Evolutionary conservation across 345 rosid species (phyloP).

Genomic region (Anacardium occidentale): DNA sequence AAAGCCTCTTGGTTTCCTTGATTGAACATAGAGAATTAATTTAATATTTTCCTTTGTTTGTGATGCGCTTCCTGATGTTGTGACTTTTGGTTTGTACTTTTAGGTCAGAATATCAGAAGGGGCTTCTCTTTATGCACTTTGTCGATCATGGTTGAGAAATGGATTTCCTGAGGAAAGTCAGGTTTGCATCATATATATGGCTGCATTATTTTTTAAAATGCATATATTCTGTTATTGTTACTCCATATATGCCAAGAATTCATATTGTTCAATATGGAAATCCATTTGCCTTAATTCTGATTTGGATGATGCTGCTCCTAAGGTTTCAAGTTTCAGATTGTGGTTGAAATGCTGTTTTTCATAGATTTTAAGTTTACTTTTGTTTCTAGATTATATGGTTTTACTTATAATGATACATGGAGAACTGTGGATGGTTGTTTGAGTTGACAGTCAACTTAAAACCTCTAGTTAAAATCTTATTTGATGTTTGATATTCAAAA

Average conservation of each 20-base stretch:
- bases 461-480: background rate
- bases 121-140: slow-evolving; percentile 75
- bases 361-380: background rate
- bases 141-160: slow-evolving; percentile 93
- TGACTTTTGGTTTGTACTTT: slow-evolving; percentile 21
- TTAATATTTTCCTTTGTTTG: slow-evolving; percentile 7
- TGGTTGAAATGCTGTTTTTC: background rate
- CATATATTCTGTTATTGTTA: background rate
- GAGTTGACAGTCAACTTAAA: background rate
- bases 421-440: slow-evolving; percentile 6
- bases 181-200: slow-evolving; percentile 42
- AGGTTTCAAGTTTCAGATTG: slow-evolving; percentile 3
- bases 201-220: slow-evolving; percentile 1
- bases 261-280: background rate
- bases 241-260: background rate
- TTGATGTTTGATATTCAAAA: background rate
- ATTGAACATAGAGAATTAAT: background rate
- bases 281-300: background rate
- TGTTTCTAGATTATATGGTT: background rate
- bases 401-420: background rate
- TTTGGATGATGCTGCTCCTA: background rate
- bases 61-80: slow-evolving; percentile 4
- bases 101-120: slow-evolving; percentile 74
- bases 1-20: slow-evolving; percentile 9
- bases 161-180: slow-evolving; percentile 65